Evolutionary conservation across 345 rosid genomes (phyloP).

Genomic region (Acer campestre): DNA sequence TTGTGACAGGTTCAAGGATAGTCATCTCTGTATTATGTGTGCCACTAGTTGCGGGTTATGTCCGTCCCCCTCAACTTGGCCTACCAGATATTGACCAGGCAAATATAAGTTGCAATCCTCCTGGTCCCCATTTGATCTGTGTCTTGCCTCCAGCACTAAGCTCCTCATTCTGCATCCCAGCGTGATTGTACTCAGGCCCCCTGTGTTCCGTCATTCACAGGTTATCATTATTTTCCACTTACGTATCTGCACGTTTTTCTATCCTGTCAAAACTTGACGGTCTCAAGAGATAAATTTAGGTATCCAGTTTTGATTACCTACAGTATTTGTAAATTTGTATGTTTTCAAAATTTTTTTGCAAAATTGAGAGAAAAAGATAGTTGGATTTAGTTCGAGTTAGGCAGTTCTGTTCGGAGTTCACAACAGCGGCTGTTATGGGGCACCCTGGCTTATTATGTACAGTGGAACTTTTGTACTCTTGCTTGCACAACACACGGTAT

Average conservation of each 20-base stretch:
- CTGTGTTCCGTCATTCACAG: neutral
- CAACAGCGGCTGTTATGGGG: conserved; percentile 4
- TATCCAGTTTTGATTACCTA: conserved; percentile 17
- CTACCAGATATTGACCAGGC: conserved; percentile 68
- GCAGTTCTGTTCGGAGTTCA: conserved; percentile 8
- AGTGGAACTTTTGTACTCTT: conserved; percentile 9
- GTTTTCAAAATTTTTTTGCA: neutral
- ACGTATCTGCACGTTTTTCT: neutral
- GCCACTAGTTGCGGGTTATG: conserved; percentile 87
- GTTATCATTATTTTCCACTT: conserved; percentile 8
- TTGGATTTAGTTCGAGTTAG: conserved; percentile 8
- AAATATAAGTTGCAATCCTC: conserved; percentile 80
- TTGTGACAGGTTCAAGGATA: conserved; percentile 66
- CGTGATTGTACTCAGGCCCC: conserved; percentile 26
- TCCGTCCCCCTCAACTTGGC: conserved; percentile 79
- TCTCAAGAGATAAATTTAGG: conserved; percentile 4
- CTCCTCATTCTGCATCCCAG: conserved; percentile 82
- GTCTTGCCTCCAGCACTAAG: conserved; percentile 88
- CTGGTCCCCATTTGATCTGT: conserved; percentile 87
- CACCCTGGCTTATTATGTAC: conserved; percentile 13
- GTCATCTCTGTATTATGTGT: conserved; percentile 76
- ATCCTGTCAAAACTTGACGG: neutral
- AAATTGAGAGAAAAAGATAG: conserved; percentile 7
- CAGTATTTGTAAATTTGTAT: conserved; percentile 17
- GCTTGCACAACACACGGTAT: conserved; percentile 6